These are phyloP conservation scores for Aurantiochytrium sp. DNA, from an alignment of 108 stramenopile genomes.

Conservation along the genomic window DNA sequence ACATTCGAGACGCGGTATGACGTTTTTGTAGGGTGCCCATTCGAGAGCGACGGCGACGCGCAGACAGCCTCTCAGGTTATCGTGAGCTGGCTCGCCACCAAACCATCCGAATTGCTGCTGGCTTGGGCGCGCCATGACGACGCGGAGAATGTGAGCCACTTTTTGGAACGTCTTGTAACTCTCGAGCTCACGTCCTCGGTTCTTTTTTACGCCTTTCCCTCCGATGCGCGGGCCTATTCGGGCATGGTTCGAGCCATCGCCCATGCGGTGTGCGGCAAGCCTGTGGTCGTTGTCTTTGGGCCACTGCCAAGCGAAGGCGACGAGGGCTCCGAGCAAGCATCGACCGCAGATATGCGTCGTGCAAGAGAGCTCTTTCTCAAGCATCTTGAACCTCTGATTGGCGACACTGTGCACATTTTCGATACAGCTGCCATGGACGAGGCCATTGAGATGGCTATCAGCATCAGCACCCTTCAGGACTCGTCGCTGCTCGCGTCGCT, in stretches of 20 bases:
- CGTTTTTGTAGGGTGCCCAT: not conserved
- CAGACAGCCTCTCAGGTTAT: not conserved
- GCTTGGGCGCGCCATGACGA: not conserved
- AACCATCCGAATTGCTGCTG: not conserved
- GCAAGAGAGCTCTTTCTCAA: not conserved
- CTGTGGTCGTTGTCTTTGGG: not conserved
- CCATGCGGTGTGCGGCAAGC: not conserved
- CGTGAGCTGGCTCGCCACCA: not conserved
- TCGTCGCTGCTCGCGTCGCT: not conserved
- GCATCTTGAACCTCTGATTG: not conserved
- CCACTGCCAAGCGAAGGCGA: not conserved
- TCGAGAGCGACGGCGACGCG: not conserved
- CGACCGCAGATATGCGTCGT: not conserved
- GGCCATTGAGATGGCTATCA: not conserved
- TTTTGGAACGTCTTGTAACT: not conserved
- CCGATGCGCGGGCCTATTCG: not conserved
- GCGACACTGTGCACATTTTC: not conserved
- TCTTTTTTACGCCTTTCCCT: not conserved
- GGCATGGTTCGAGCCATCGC: not conserved
- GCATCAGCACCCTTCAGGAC: not conserved
- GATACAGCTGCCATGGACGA: not conserved
- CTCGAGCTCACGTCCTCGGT: not conserved
- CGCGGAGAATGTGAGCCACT: not conserved
- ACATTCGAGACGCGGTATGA: not conserved
- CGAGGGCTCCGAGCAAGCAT: not conserved